These are phyloP conservation scores for Boletellus emodensis DNA, from an alignment of 768 basidiomycete species.

Conservation along the genomic window DNA sequence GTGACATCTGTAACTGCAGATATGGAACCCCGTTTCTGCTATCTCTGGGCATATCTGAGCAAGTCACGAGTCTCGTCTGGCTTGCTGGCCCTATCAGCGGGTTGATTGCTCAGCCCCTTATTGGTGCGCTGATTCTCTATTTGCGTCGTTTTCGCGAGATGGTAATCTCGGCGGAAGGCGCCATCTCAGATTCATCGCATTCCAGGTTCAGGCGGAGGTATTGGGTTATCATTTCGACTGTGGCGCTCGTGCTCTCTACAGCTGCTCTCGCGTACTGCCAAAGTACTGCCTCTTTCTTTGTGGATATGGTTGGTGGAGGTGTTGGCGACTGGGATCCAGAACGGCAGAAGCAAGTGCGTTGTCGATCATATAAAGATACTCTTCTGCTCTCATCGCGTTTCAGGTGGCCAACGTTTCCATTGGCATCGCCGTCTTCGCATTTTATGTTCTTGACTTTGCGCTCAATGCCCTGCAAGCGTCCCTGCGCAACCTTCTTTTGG, in stretches of 20 bases:
- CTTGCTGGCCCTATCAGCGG: slow-evolving; percentile 93
- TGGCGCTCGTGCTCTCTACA: slow-evolving; percentile 74
- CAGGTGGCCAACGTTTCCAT: slow-evolving; percentile 74
- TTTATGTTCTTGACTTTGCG: slow-evolving; percentile 96
- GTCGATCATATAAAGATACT: neutral
- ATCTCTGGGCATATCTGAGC: slow-evolving; percentile 75
- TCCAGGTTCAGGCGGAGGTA: slow-evolving; percentile 89
- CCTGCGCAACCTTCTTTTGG: slow-evolving; percentile 87
- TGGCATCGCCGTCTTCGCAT: slow-evolving; percentile 79
- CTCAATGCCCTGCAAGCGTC: slow-evolving; percentile 94
- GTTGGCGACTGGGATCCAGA: slow-evolving; percentile 86
- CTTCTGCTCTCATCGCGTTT: neutral
- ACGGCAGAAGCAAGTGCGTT: slow-evolving; percentile 54
- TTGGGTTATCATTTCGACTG: slow-evolving; percentile 89
- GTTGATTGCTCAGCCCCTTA: slow-evolving; percentile 93
- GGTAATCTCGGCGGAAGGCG: slow-evolving; percentile 48
- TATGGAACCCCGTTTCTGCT: slow-evolving; percentile 95
- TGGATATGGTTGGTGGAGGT: slow-evolving; percentile 72
- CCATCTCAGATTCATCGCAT: slow-evolving; percentile 89
- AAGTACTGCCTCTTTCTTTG: slow-evolving; percentile 64
- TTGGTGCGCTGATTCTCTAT: slow-evolving; percentile 50
- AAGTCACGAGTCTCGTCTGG: slow-evolving; percentile 94
- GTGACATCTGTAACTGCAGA: slow-evolving; percentile 38
- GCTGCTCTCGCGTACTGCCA: slow-evolving; percentile 81
- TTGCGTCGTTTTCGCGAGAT: neutral